Percentiles rank a stretch among this genome's conserved stretches.
These are phyloP conservation scores for Irpex lacteus DNA, from an alignment of 1,284 basidiomycete species.

Conservation along the genomic window DNA sequence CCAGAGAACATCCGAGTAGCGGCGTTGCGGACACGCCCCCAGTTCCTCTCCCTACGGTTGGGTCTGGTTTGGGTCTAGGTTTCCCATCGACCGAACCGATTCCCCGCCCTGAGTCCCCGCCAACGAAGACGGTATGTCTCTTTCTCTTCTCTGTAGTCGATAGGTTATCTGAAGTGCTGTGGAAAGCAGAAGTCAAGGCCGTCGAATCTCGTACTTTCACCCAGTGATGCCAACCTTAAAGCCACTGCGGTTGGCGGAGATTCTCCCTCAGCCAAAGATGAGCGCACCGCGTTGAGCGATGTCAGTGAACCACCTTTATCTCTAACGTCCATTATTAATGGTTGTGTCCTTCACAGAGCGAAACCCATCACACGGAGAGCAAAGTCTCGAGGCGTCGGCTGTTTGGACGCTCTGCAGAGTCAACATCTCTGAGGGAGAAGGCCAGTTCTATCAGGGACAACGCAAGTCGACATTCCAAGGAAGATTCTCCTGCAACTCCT, in stretches of 20 bases:
- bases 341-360: slow-evolving; percentile 44
- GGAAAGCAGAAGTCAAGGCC: slow-evolving; percentile 35
- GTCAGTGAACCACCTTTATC: slow-evolving; percentile 35
- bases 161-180: slow-evolving; percentile 1
- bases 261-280: slow-evolving; percentile 37
- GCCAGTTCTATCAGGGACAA: slow-evolving; percentile 32
- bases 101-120: slow-evolving; percentile 3
- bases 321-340: neutral
- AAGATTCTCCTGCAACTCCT: slow-evolving; percentile 25
- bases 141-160: neutral
- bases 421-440: slow-evolving; percentile 28
- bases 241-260: slow-evolving; percentile 33
- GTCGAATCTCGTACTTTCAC: slow-evolving; percentile 49
- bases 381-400: slow-evolving; percentile 43
- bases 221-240: slow-evolving; percentile 59
- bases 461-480: slow-evolving; percentile 33
- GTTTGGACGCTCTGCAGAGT: slow-evolving; percentile 49
- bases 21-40: neutral
- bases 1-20: neutral
- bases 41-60: neutral
- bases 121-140: slow-evolving; percentile 6
- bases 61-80: slow-evolving; percentile 21
- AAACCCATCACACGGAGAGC: slow-evolving; percentile 22
- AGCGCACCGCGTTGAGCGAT: slow-evolving; percentile 64
- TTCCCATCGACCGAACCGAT: slow-evolving; percentile 9